Base-by-base conservation (phyloP, 306 rosid genomes). In the Ochetophila trinervis region DNA sequence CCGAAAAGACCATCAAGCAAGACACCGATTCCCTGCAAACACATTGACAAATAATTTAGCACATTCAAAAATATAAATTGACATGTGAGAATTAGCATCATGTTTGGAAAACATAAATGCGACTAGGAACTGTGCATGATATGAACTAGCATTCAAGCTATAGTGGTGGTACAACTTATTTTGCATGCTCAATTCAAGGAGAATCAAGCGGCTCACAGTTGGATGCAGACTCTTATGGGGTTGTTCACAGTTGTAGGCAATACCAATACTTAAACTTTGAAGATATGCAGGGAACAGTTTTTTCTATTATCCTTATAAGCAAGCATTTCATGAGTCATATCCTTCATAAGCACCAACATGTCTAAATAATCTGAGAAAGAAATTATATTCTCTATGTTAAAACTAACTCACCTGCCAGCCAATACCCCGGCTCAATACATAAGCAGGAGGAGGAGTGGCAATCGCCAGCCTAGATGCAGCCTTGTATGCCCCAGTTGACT, bases 371-470 rank as follows among this genome's bases (percentile, higher is more conserved):
- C 24, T 20, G 21, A 15, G 17, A 11, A 27, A 10, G 27, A 16
- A 24, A 18, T 27, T 34, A 37, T 32, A 45, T 2, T 13, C 8
- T 20, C 50, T 61, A 54, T 55, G 34, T 67, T 24, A 1, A 53
- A 59, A 54, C 18, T 10, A 63, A 65, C 71, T 77, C 51, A 93
- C 98, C 94, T 93, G 98, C 98, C 98, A 93, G 57, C 98, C 98
- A 44, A 93, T 93, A 76, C 98, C 98, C 55, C 98, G 85, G 81
- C 98, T 93, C 82, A 93, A 79, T 57, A 93, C 98, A 70, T 89
- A 86, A 57, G 98, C 96, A 48, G 98, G 98, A 62, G 98, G 98
- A 45, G 98, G 98, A 36, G 98, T 93, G 32, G 98, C 98, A 45
- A 89, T 93, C 0, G 98, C 98, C 79, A 93, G 67, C 56, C 98